Conservation (phyloP, 768 basidiomycete species). For the Lepiota brunneoincarnata region DNA sequence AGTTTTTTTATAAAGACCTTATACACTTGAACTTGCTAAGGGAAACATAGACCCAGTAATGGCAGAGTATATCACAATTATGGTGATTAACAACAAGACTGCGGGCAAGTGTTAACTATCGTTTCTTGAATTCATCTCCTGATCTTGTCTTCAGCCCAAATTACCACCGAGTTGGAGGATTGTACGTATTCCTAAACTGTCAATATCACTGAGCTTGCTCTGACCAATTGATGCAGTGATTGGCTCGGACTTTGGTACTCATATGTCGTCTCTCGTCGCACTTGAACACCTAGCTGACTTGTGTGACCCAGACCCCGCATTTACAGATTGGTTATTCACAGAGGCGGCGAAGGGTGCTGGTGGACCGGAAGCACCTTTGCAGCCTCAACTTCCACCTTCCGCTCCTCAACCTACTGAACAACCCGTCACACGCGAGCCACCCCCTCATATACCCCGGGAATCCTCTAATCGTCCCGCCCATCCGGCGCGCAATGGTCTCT, state of each 20-base stretch:
- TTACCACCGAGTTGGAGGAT: slow-evolving; percentile 85
- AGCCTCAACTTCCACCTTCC: slow-evolving; percentile 30
- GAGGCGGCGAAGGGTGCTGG: slow-evolving; percentile 72
- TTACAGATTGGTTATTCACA: slow-evolving; percentile 87
- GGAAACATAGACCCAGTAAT: slow-evolving; percentile 69
- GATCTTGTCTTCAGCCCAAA: slow-evolving; percentile 56
- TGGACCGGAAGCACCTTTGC: slow-evolving; percentile 42
- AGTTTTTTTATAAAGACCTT: slow-evolving; percentile 22
- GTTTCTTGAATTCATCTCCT: slow-evolving; percentile 15
- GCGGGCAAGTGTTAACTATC: slow-evolving; percentile 44
- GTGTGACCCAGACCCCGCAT: slow-evolving; percentile 58
- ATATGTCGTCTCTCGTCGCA: slow-evolving; percentile 17
- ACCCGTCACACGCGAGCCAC: slow-evolving; percentile 17
- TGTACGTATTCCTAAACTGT: slow-evolving; percentile 38
- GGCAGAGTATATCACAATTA: slow-evolving; percentile 94
- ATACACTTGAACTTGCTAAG: slow-evolving; percentile 16
- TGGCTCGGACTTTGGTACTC: slow-evolving; percentile 61
- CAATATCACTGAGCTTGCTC: slow-evolving; percentile 4
- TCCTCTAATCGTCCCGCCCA: slow-evolving; percentile 44
- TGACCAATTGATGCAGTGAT: slow-evolving; percentile 16
- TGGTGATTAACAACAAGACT: slow-evolving; percentile 93
- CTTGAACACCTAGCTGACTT: slow-evolving; percentile 9
- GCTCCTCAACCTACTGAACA: slow-evolving; percentile 3
- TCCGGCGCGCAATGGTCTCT: slow-evolving; percentile 55
- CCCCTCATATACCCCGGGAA: slow-evolving; percentile 30